phyloP scores from a whole-genome alignment of 148 eudicot genomes.

The Chenopodium album region DNA sequence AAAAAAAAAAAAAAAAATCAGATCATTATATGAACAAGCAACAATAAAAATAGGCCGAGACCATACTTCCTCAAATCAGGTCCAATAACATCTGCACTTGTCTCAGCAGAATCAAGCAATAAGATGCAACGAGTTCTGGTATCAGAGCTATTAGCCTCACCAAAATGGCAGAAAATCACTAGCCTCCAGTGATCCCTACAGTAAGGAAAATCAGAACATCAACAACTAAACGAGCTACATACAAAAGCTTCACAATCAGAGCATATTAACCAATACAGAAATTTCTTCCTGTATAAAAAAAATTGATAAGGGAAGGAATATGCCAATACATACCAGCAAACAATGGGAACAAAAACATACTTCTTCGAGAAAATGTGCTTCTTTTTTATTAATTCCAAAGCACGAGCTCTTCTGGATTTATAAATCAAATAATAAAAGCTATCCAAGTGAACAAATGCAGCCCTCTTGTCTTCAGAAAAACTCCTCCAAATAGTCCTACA shows the following conservation, averaged over 20 bases:
- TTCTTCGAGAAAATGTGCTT: constrained; percentile 61
- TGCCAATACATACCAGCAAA: constrained; percentile 50
- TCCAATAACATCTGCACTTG: constrained; percentile 39
- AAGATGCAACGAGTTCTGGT: constrained; percentile 54
- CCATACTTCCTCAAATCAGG: constrained; percentile 52
- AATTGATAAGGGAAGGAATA: background rate
- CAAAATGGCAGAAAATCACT: constrained; percentile 66
- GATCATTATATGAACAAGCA: background rate
- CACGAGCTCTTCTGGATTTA: constrained; percentile 30
- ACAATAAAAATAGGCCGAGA: background rate
- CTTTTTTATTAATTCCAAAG: constrained; percentile 47
- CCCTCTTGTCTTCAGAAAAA: constrained; percentile 43
- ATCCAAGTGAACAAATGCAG: constrained; percentile 42
- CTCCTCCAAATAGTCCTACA: constrained; percentile 54
- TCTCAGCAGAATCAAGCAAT: constrained; percentile 61
- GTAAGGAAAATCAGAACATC: constrained; percentile 5
- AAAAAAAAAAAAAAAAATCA: background rate
- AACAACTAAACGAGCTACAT: background rate
- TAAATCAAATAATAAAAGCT: constrained; percentile 43
- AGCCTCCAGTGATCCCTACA: constrained; percentile 75
- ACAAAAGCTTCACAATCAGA: no score
- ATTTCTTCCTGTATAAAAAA: background rate
- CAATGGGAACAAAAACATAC: constrained; percentile 74
- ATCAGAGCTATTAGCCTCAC: constrained; percentile 37
- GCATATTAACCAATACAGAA: background rate